Evolutionary conservation across 2,329 filamentous ascomycete species (phyloP), one percentile per base, ranked within the genome.

Genomic region (Plenodomus lindquistii): DNA sequence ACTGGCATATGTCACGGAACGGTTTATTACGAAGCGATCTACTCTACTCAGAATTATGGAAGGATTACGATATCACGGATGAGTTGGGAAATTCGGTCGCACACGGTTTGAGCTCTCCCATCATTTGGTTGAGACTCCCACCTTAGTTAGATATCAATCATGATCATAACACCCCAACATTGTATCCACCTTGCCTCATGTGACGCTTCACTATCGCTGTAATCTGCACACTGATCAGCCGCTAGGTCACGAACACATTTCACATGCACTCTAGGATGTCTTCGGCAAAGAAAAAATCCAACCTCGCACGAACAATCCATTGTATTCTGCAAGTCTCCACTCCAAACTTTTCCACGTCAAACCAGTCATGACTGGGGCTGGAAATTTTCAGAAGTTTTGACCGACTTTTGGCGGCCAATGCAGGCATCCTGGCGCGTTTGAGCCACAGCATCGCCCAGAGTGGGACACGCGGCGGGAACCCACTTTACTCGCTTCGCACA

Each of bases 61-160:
- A 40, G 48, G 50, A 38, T 40, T 24, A 38, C 39, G 27, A 51
- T 44, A 39, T 47, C 31, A 50, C 15, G 16, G 38, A 44, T 45
- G 42, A 27, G 27, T 7, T 31, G 44, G 44, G 41, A 27, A 44
- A 42, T 34, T 52, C 52, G 47, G 51, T 48, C 44, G 31, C 21
- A 11, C 24, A 49, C 54, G 60, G 59, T 62, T 48, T 46, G 57
- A 62, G 48, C 29, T 63, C 61, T 64, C 61, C 61, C 61, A 24
- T 41, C 38, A 41, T 42, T 44, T 55, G 61, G 61, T 64, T 36
- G 61, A 64, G 61, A 63, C 58, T 55, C 58, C 56, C 57, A 51
- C 53, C 48, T 46, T 64, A 60, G 61, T 44, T 63, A 62, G 55
- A 53, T 47, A 57, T 57, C 51, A 51, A 58, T 56, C 48, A 55